Percentiles rank a stretch among this genome's conserved stretches.
Conservation (phyloP, 2,329 filamentous ascomycete genomes). For the Aspergillus floridensis region DNA sequence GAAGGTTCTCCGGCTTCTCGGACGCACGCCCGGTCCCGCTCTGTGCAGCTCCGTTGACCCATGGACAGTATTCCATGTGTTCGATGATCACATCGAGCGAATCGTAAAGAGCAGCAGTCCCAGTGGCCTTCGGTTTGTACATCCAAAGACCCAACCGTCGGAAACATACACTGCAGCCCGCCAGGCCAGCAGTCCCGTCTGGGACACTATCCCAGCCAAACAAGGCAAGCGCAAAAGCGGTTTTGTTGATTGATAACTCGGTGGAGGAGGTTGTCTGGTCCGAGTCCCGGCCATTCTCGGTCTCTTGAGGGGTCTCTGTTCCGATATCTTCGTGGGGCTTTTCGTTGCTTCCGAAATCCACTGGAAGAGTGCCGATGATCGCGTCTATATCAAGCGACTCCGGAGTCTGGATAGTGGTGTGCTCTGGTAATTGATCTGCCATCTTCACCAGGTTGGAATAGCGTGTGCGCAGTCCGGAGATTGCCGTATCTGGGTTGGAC, state of each 20-base stretch:
- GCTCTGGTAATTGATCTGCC: constrained; percentile 36
- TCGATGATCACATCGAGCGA: constrained; percentile 68
- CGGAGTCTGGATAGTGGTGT: constrained; percentile 31
- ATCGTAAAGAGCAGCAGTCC: constrained; percentile 33
- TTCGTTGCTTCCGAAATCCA: constrained; percentile 20
- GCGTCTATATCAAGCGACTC: constrained; percentile 33
- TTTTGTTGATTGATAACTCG: constrained; percentile 49
- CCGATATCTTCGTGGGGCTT: constrained; percentile 15
- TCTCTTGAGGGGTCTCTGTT: constrained; percentile 10
- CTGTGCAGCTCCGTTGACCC: constrained; percentile 66
- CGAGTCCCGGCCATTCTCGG: constrained; percentile 11
- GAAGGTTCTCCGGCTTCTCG: constrained; percentile 33
- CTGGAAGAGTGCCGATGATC: constrained; percentile 30
- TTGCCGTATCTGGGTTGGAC: constrained; percentile 58
- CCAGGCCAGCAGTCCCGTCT: constrained; percentile 56
- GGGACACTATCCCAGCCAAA: constrained; percentile 68
- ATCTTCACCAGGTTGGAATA: constrained; percentile 56
- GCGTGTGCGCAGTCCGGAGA: constrained; percentile 59
- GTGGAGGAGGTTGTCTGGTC: background rate
- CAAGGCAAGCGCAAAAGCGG: constrained; percentile 67
- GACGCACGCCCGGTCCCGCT: constrained; percentile 41
- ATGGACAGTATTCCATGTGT: constrained; percentile 81
- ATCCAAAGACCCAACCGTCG: constrained; percentile 90
- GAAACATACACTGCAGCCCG: constrained; percentile 81
- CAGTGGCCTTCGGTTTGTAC: constrained; percentile 72